Evolutionary conservation across 352 stramenopile genomes (phyloP), one percentile per base, ranked within the genome.

Genomic region (Thraustotheca clavata): DNA sequence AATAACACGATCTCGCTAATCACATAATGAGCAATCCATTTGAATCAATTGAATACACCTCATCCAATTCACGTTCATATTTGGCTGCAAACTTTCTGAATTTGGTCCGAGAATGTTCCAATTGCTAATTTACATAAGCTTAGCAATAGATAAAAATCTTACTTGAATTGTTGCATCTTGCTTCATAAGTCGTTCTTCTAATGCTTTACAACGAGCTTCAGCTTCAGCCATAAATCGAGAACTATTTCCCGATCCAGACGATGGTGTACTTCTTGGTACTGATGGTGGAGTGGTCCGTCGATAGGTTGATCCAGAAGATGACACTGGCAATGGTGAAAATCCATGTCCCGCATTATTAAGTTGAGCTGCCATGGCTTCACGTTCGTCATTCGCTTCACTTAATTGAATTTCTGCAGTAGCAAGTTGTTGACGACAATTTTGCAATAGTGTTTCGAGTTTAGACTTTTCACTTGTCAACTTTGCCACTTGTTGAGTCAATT

Each of bases 101-200:
- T 39, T 93, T 93, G 67, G 80, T 91, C 20, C 84, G 81, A 20
- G 84, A 93, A 29, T 81, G 72, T 70, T 93, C 84, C 39, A 93
- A 54, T 80, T 88, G 79, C 84, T 92, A 55, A 39, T 31, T 1
- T 41, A 14, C 12, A 54, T 27, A 18, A 49, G 26, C 38, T 48
- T 22, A 61, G 36, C 52, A 24, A 18, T 41, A 54, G 22, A 38
- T 5, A 29, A 16, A 33, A 68, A 63, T 22, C 60, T 20, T 81
- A 91, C 83, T 77, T 89, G 80, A 59, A 93, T 93, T 0, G 79
- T 91, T 36, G 85, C 77, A 57, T 89, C 77, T 72, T 93, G 84
- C 35, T 80, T 67, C 5, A 65, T 67, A 20, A 93, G 67, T 31
- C 79, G 77, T 39, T 93, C 80, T 71, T 93, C 84, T 2, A 93